Evolutionary conservation across 2,329 filamentous ascomycete species (phyloP), one percentile per base, ranked within the genome.

Genomic region (Onygenales sp.): DNA sequence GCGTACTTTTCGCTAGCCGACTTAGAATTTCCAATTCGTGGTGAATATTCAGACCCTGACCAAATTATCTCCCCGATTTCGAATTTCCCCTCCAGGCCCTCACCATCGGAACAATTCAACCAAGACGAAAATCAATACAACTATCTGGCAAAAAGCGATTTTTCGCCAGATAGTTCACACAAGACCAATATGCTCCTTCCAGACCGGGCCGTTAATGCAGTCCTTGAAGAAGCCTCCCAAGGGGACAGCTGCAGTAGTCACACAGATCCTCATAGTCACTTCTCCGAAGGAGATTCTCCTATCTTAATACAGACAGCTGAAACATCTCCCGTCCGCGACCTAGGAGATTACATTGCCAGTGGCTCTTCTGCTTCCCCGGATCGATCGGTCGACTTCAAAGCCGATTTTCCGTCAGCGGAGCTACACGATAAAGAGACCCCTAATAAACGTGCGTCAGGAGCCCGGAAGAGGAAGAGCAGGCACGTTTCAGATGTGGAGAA

Each of bases 391-490:
- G 31, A 52, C 8, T 21, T 14, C 31, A 27, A 13, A 13, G 3
- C 27, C 32, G 42, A 32, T 9, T 27, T 35, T 9, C 31, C 33
- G 11, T 52, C 42, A 35, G 17, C 7, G 21, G 48, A 7, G 27
- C 14, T 13, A n/a, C 10, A 36, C n/a, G 7, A 35, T 14, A 52
- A 45, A 10, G 10, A 17, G 8, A 39, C 13, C 38, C 31, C 17
- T 13, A 14, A 8, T 31, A 50, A 48, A 10, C 31, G 13, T 45
- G 10, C 11, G 11, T n/a, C 62, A 41, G 64, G 64, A 2, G 61
- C 66, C 8, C 63, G 67, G 52, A 70, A 68, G 58, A 67, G 69
- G 55, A 71, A 69, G 56, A 65, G 65, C 53, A 63, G 65, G 41
- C 63, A 57, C 35, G 33, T 17, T 13, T 17, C 32, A 10, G 63